phyloP scores from a whole-genome alignment of 805 yeast genomes.

The Candida railenensis region DNA sequence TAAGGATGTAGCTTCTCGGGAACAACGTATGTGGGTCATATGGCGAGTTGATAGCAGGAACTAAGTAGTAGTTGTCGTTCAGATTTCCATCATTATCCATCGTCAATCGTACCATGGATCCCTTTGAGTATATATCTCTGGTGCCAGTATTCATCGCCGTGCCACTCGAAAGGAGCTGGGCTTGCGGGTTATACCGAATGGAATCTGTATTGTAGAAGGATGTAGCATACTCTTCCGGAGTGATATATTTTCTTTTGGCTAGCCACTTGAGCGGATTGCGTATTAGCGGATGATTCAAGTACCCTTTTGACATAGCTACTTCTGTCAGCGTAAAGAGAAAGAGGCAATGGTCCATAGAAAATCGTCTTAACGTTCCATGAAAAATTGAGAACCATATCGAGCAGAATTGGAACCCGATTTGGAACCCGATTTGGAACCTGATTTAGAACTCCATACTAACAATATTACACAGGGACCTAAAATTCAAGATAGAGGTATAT shows the following conservation, averaged over 20 bases:
- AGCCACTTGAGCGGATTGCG: conserved; percentile 30
- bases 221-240: conserved; percentile 15
- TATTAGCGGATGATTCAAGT: conserved; percentile 29
- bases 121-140: not conserved
- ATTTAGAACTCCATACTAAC: too few species aligned
- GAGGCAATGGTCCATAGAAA: too few species aligned
- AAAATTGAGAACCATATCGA: too few species aligned
- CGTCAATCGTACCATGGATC: conserved; percentile 4
- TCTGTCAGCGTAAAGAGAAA: not conserved
- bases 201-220: conserved; percentile 12
- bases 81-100: not conserved
- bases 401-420: too few species aligned
- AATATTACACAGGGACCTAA: too few species aligned
- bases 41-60: not conserved
- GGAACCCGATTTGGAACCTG: too few species aligned
- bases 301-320: conserved; percentile 5
- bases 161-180: conserved; percentile 14
- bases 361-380: too few species aligned
- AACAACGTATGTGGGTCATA: not conserved
- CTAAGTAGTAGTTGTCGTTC: not conserved
- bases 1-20: conserved; percentile 3
- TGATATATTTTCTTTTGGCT: conserved; percentile 18
- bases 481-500: too few species aligned
- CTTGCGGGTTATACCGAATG: conserved; percentile 27
- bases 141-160: conserved; percentile 4